Conservation (phyloP, 2,329 filamentous ascomycete species). For the Cladobotryum mycophilum region DNA sequence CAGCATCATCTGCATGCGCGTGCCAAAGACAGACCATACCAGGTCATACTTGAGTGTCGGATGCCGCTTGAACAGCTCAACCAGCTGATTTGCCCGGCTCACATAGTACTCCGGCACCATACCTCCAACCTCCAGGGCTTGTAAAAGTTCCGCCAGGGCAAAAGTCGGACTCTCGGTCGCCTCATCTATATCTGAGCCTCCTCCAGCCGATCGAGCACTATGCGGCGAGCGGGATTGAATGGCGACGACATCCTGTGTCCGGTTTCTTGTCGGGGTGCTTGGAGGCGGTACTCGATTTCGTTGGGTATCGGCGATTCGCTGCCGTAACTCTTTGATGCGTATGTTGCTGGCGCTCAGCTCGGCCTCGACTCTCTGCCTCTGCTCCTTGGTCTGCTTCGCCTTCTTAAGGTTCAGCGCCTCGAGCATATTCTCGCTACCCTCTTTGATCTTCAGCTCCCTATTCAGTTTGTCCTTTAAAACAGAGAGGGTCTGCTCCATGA, state of each 20-base stretch:
- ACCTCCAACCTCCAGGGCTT: slow-evolving; percentile 79
- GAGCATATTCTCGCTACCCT: slow-evolving; percentile 94
- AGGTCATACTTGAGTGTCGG: slow-evolving; percentile 94
- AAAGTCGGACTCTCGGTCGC: slow-evolving; percentile 83
- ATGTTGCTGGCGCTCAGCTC: slow-evolving; percentile 86
- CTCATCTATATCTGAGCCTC: slow-evolving; percentile 60
- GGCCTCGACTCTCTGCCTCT: slow-evolving; percentile 71
- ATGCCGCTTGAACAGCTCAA: slow-evolving; percentile 93
- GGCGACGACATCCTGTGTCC: slow-evolving; percentile 41
- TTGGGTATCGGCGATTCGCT: slow-evolving; percentile 55
- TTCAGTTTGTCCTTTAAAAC: slow-evolving; percentile 78
- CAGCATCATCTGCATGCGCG: slow-evolving; percentile 92
- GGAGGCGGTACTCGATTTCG: slow-evolving; percentile 41
- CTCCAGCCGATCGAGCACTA: slow-evolving; percentile 47
- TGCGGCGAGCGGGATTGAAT: slow-evolving; percentile 49
- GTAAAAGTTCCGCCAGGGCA: slow-evolving; percentile 80
- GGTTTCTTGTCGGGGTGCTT: slow-evolving; percentile 44
- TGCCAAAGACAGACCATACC: slow-evolving; percentile 90
- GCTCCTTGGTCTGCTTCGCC: slow-evolving; percentile 88
- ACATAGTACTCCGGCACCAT: slow-evolving; percentile 95
- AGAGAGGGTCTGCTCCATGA: slow-evolving; percentile 67
- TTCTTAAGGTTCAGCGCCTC: slow-evolving; percentile 94
- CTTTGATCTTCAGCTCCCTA: slow-evolving; percentile 96
- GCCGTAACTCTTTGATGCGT: slow-evolving; percentile 55
- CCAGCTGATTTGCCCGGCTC: slow-evolving; percentile 80